A percentile compares a stretch with the other conserved stretches of the same genome.
phyloP scores from a whole-genome alignment of 2,329 filamentous ascomycete species.

The Sporothrix phasma region DNA sequence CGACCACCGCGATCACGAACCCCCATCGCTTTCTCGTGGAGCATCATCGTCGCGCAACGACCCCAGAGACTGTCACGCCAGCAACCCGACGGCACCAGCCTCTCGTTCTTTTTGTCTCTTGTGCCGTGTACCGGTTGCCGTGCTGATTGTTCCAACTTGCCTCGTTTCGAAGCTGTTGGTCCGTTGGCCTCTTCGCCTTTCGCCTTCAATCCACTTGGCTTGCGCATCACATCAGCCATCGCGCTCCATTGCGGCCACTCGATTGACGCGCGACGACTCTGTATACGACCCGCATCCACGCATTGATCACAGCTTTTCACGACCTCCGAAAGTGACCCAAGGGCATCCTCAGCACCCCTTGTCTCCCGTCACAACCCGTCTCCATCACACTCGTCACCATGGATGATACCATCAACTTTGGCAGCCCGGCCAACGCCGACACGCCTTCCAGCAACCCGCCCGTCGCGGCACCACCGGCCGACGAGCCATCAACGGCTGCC shows the following conservation, averaged over 20 bases:
- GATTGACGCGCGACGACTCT: not conserved
- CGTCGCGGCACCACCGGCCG: conserved; percentile 44
- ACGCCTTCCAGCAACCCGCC: conserved; percentile 49
- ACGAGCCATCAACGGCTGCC: conserved; percentile 27
- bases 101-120: not conserved
- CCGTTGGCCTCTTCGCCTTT: not conserved
- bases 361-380: not conserved
- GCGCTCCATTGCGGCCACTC: not conserved
- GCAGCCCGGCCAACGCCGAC: conserved; percentile 45
- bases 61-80: not conserved
- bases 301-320: not conserved
- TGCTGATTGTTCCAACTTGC: not conserved
- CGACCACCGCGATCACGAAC: conserved; percentile 7
- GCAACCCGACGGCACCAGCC: not conserved
- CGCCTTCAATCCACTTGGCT: not conserved
- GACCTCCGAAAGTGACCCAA: not conserved
- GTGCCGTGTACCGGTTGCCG: not conserved
- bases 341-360: not conserved
- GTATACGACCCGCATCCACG: not conserved
- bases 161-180: not conserved
- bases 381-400: conserved; percentile 32
- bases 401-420: conserved; percentile 49
- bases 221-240: not conserved
- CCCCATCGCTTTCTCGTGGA: conserved; percentile 9
- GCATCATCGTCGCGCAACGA: conserved; percentile 10